Evolutionary conservation across 495 filamentous ascomycete genomes (phyloP), one percentile per base, ranked within the genome.

Genomic region (Aspergillus cristatus): DNA sequence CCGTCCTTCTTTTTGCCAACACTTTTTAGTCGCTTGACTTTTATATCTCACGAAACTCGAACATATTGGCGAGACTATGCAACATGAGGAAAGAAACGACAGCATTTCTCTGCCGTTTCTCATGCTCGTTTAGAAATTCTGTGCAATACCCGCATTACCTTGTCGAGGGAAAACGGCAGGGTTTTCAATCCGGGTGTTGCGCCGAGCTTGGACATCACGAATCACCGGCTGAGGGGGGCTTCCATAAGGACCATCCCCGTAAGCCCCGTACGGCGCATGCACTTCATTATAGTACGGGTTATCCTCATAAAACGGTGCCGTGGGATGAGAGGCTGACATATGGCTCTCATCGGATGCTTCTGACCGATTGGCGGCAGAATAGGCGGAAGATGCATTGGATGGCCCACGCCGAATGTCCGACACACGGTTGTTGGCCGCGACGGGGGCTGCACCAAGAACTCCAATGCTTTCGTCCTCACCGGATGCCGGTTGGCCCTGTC

Each of bases 301-400:
- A 13, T 68, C 62, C 10, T 65, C 65, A 49, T 74, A 75, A 44
- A 68, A 73, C 25, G 65, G 63, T 14, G 55, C 67, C 7, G 53
- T 56, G 16, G 65, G 62, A 45, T 66, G 67, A 18, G 51, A 57
- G 5, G 59, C 62, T 16, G 73, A 74, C 50, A 78, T 65, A 22
- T 70, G 73, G 26, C 71, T 79, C 28, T 93, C 81, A 5, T 81
- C 85, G 7, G 88, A 95, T 6, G 76, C 78, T 47, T 96, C 89
- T 2, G 93, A 96, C 32, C 76, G 74, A 30, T 80, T 79, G 8
- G 74, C 83, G 10, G 78, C 78, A 24, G 90, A 96, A 58, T 98
- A 98, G 7, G 85, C 86, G 1, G 91, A 97, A 2, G 91, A 98
- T 14, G 91, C 91, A 60, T 98, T 98, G 1, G 88, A 95, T 11